Evolutionary conservation across 148 eudicot genomes (phyloP).

Genomic region (Rhododendron griersonianum): DNA sequence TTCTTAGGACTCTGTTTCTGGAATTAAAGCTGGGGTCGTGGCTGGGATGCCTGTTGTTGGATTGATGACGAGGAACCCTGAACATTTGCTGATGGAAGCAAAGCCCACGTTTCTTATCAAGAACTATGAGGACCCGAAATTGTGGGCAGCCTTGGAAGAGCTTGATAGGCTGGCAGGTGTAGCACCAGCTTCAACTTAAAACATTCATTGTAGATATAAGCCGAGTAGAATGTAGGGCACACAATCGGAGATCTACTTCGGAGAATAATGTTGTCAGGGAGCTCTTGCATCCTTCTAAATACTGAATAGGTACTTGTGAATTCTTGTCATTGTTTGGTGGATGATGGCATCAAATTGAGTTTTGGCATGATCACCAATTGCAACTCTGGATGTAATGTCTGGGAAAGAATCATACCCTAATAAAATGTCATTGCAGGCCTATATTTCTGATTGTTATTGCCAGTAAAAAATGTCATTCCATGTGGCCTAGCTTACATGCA

Average conservation of each 20-base stretch:
- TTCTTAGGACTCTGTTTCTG: constrained; percentile 79
- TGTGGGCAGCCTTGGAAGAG: constrained; percentile 87
- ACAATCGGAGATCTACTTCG: background rate
- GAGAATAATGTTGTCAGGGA: background rate
- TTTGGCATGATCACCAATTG: background rate
- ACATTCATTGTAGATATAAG: constrained; percentile 1
- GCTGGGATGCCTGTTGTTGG: constrained; percentile 96
- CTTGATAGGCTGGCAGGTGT: constrained; percentile 42
- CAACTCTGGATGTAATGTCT: background rate
- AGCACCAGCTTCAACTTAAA: constrained; percentile 22
- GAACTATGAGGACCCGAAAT: constrained; percentile 69
- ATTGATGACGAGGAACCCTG: constrained; percentile 71
- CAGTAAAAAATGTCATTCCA: background rate
- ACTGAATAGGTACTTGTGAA: background rate
- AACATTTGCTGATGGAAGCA: constrained; percentile 53
- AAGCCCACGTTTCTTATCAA: constrained; percentile 68
- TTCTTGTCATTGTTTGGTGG: background rate
- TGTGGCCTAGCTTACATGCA: background rate
- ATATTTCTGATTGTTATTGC: background rate
- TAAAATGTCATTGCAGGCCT: background rate
- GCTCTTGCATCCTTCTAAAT: background rate
- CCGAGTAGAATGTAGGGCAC: background rate
- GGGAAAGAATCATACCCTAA: background rate
- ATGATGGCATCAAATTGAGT: background rate
- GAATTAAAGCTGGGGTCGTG: constrained; percentile 93